These are phyloP conservation scores for Hamigera avellanea DNA, from an alignment of 495 filamentous ascomycete species.

Conservation along the genomic window DNA sequence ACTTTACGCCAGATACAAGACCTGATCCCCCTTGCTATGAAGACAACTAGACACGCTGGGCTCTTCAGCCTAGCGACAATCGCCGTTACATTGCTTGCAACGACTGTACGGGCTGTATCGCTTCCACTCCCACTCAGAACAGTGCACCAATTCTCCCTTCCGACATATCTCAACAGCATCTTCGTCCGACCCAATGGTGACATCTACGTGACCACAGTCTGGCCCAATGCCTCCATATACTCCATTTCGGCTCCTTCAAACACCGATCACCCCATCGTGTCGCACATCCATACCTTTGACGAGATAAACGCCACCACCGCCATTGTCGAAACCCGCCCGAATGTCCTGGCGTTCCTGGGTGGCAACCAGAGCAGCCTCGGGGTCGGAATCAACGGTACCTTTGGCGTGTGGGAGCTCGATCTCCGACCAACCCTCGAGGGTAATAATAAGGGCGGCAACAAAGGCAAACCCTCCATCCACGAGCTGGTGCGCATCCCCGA, in stretches of 20 bases:
- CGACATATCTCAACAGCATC: not conserved
- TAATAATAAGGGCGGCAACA: not conserved
- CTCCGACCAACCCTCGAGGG: not conserved
- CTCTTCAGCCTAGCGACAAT: too few species aligned
- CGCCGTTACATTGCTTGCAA: too few species aligned
- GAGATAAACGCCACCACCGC: not conserved
- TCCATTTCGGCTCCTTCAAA: not conserved
- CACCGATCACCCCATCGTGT: not conserved
- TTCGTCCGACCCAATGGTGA: not conserved
- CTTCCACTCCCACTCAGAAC: not conserved
- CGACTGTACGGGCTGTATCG: too few species aligned
- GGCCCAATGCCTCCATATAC: not conserved
- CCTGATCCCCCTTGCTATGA: too few species aligned
- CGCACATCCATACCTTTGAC: not conserved
- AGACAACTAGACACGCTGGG: too few species aligned
- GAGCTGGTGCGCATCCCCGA: not conserved
- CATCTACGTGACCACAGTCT: not conserved
- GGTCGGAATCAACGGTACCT: not conserved
- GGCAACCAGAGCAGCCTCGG: not conserved
- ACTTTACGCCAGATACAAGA: too few species aligned
- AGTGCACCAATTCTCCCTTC: not conserved
- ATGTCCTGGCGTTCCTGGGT: not conserved
- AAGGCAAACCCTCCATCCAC: too few species aligned
- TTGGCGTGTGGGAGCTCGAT: conserved; percentile 1
- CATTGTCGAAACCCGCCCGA: not conserved